Percentiles rank a stretch among this genome's conserved stretches.
These are phyloP conservation scores for Rhizopus microsporus DNA, from an alignment of 371 early-diverging fungal species.

Conservation along the genomic window DNA sequence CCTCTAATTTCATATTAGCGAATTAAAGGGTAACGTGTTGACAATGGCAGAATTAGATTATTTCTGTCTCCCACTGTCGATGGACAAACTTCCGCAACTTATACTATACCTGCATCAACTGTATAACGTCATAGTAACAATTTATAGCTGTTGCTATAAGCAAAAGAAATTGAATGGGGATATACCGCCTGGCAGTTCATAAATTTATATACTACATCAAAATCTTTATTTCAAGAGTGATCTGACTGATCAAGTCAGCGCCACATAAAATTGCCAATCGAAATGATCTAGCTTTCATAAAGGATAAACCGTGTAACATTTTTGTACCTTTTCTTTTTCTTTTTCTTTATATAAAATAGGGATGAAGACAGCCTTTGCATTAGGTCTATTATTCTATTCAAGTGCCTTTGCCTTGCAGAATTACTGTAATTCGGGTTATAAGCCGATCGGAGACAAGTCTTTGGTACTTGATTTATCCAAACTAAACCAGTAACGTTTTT, in stretches of 20 bases:
- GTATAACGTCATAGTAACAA: constrained; percentile 4
- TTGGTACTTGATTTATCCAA: constrained; percentile 27
- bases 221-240: no score
- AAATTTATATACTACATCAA: no score
- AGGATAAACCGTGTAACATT: no score
- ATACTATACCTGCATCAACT: constrained; percentile 8
- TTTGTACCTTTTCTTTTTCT: constrained; percentile 1
- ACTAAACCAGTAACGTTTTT: constrained; percentile 27
- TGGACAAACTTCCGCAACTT: constrained; percentile 7
- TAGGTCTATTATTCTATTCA: constrained; percentile 15
- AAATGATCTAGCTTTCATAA: no score
- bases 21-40: constrained; percentile 2
- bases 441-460: constrained; percentile 22
- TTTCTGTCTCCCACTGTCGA: constrained; percentile 2
- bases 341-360: constrained; percentile 14
- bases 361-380: constrained; percentile 4
- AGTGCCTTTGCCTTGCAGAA: constrained; percentile 20
- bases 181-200: constrained; percentile 6
- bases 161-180: constrained; percentile 7
- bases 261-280: no score
- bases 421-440: constrained; percentile 31
- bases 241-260: no score
- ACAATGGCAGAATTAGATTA: constrained; percentile 6
- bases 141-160: constrained; percentile 7
- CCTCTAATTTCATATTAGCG: constrained; percentile 5